phyloP scores from a whole-genome alignment of 106 monocot genomes.

The Alisma plantagoaquatica region DNA sequence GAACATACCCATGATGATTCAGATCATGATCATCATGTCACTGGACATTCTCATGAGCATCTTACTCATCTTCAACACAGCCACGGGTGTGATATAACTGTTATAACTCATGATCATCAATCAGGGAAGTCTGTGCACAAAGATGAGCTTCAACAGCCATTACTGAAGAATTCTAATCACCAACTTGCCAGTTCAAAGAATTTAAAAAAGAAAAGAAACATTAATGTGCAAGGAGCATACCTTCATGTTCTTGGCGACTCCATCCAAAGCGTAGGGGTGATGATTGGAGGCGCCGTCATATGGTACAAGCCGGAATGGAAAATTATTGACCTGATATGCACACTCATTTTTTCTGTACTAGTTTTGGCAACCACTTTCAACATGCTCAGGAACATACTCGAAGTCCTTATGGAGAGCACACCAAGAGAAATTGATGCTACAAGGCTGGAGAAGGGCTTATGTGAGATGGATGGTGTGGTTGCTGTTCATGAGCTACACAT shows the following conservation, averaged over 20 bases:
- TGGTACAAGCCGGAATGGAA: conserved; percentile 29
- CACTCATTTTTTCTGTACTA: conserved; percentile 12
- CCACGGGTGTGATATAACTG: conserved; percentile 3
- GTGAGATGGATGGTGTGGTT: conserved; percentile 21
- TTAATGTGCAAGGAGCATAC: conserved; percentile 17
- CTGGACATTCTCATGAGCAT: too few relatives aligned
- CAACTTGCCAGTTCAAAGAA: not conserved
- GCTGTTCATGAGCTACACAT: conserved; percentile 21
- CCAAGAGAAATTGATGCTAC: conserved; percentile 22
- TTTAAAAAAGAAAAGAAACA: conserved; percentile 8
- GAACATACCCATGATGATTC: not conserved
- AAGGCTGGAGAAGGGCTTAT: conserved; percentile 14
- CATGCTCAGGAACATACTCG: conserved; percentile 14
- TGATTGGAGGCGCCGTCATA: conserved; percentile 22
- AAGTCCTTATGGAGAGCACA: conserved; percentile 24
- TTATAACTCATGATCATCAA: conserved; percentile 4
- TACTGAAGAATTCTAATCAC: conserved; percentile 1
- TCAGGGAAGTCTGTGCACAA: not conserved
- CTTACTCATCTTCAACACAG: too few relatives aligned
- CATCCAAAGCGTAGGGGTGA: conserved; percentile 21
- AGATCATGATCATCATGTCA: conserved; percentile 3
- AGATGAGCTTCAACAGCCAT: conserved; percentile 10
- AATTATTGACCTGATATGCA: conserved; percentile 19
- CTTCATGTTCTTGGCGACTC: conserved; percentile 26
- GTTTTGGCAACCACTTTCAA: conserved; percentile 16